Percentiles rank a stretch among this genome's conserved stretches.
Evolutionary conservation across 805 yeast species (phyloP).

Genomic region (Sungouiozyma intestinalis): DNA sequence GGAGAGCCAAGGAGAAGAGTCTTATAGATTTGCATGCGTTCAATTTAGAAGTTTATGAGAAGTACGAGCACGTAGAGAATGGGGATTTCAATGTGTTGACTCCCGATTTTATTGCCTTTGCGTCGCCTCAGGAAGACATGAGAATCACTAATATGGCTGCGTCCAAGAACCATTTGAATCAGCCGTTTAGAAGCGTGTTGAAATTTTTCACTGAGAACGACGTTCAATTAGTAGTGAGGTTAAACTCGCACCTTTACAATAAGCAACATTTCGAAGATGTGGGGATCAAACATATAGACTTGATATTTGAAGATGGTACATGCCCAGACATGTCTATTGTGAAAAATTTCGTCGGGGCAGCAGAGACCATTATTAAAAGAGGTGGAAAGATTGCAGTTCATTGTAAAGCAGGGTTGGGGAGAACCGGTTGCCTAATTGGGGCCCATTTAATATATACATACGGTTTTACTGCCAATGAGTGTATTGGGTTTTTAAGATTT

Average conservation of each 20-base stretch:
- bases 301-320: conserved; percentile 97
- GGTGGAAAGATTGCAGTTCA: conserved; percentile 98
- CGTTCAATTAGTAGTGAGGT: conserved; percentile 82
- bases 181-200: conserved; percentile 72
- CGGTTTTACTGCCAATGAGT: conserved; percentile 94
- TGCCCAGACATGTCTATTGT: conserved; percentile 94
- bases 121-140: conserved; percentile 78
- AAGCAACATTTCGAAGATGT: conserved; percentile 70
- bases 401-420: conserved; percentile 95
- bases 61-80: conserved; percentile 89
- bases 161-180: conserved; percentile 36
- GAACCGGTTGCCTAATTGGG: conserved; percentile 96
- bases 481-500: conserved; percentile 93
- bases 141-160: conserved; percentile 14
- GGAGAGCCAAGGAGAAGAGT: conserved; percentile 93
- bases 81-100: conserved; percentile 91
- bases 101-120: conserved; percentile 93
- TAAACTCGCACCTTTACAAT: conserved; percentile 87
- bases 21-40: conserved; percentile 79
- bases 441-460: conserved; percentile 94
- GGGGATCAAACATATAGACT: conserved; percentile 83
- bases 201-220: conserved; percentile 61
- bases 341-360: conserved; percentile 86
- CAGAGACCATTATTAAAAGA: conserved; percentile 72
- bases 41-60: conserved; percentile 88